These are phyloP conservation scores for Solanum sitiens DNA, from an alignment of 257 asterid species.

Conservation along the genomic window DNA sequence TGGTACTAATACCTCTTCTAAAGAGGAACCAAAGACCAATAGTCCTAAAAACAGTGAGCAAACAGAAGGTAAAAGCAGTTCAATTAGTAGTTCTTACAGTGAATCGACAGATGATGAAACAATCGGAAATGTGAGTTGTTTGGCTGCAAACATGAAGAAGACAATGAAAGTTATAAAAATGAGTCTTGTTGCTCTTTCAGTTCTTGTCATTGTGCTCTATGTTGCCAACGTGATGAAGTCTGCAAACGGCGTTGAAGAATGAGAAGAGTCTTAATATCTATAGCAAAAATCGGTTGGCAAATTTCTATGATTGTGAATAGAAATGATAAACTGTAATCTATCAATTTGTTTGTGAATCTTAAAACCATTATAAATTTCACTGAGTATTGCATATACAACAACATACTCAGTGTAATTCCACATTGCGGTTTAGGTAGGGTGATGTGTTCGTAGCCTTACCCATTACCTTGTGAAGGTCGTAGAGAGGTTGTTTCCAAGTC, in stretches of 20 bases:
- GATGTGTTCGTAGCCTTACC: background rate
- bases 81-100: background rate
- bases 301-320: background rate
- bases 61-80: background rate
- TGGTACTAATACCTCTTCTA: background rate
- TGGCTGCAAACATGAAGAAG: slow-evolving; percentile 29
- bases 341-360: background rate
- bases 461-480: background rate
- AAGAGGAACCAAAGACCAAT: background rate
- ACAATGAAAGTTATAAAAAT: slow-evolving; percentile 20
- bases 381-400: background rate
- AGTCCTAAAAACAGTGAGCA: background rate
- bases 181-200: slow-evolving; percentile 21
- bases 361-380: background rate
- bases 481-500: background rate
- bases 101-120: background rate
- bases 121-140: background rate
- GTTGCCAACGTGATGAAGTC: slow-evolving; percentile 19
- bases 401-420: background rate
- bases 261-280: background rate
- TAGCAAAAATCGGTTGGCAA: background rate
- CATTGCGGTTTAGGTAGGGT: background rate
- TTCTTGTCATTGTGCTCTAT: slow-evolving; percentile 30
- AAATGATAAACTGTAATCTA: background rate
- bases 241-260: slow-evolving; percentile 4